phyloP scores from a whole-genome alignment of 345 rosid genomes.

The Streptanthus diversifolius region DNA sequence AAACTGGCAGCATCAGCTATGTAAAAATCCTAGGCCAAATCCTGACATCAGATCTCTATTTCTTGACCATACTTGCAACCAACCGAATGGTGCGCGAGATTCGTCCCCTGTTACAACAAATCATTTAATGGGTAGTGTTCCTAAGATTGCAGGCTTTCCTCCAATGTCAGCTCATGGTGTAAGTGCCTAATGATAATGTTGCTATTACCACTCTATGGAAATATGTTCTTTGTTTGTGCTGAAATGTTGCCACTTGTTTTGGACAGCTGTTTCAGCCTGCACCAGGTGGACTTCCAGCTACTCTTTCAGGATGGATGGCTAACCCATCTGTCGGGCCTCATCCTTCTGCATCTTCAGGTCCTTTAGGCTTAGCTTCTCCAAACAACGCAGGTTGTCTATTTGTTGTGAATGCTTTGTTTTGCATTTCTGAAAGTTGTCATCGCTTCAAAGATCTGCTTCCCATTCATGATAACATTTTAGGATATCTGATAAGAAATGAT shows the following conservation, averaged over 20 bases:
- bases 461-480: not conserved
- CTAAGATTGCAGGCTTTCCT: conserved; percentile 13
- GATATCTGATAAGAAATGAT: not conserved
- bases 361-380: conserved; percentile 55
- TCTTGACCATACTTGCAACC: conserved; percentile 78
- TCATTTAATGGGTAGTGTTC: conserved; percentile 56
- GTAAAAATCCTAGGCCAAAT: conserved; percentile 74
- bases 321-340: conserved; percentile 63
- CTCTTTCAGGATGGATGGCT: conserved; percentile 85
- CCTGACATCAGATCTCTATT: conserved; percentile 83
- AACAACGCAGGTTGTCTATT: conserved; percentile 59
- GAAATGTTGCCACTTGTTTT: not conserved
- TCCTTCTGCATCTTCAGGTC: conserved; percentile 67
- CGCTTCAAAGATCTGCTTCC: not conserved
- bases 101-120: conserved; percentile 78
- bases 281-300: conserved; percentile 58
- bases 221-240: not conserved
- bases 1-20: conserved; percentile 89
- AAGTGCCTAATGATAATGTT: conserved; percentile 34
- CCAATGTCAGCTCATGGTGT: conserved; percentile 63
- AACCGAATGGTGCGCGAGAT: conserved; percentile 64
- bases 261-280: conserved; percentile 71
- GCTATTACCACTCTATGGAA: not conserved
- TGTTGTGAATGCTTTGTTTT: conserved; percentile 9
- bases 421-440: not conserved